phyloP scores from a whole-genome alignment of 2,329 filamentous ascomycete species.

The Aspergillus sp. region DNA sequence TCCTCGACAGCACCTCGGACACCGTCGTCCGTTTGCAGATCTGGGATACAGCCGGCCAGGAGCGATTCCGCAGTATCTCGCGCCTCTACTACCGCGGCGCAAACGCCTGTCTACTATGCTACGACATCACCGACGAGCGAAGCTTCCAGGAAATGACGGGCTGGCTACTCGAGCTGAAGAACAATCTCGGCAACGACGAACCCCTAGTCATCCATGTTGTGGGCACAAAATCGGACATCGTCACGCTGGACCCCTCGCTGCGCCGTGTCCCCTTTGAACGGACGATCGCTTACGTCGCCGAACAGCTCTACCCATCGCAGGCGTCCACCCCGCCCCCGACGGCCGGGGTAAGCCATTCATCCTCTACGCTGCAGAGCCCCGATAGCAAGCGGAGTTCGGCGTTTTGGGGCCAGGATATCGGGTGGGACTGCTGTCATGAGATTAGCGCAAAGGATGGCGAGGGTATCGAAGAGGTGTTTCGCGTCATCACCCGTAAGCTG shows the following conservation, averaged over 20 bases:
- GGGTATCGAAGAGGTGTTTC: constrained; percentile 93
- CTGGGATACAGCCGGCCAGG: constrained; percentile 94
- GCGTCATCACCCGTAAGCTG: constrained; percentile 79
- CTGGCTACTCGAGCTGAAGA: constrained; percentile 81
- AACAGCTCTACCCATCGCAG: constrained; percentile 73
- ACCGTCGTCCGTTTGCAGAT: constrained; percentile 88
- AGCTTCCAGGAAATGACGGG: constrained; percentile 90
- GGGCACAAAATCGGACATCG: constrained; percentile 88
- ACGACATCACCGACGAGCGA: constrained; percentile 81
- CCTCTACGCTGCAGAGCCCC: constrained; percentile 23
- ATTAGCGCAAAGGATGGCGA: constrained; percentile 91
- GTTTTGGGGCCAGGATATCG: constrained; percentile 82
- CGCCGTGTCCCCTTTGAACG: constrained; percentile 89
- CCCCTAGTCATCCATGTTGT: constrained; percentile 91
- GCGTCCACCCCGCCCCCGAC: constrained; percentile 65
- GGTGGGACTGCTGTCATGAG: constrained; percentile 97
- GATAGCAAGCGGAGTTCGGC: constrained; percentile 44
- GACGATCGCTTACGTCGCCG: constrained; percentile 92
- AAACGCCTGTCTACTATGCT: constrained; percentile 89
- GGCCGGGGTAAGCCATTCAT: constrained; percentile 41
- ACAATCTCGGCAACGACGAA: constrained; percentile 61
- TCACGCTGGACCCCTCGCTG: constrained; percentile 71
- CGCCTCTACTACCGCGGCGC: constrained; percentile 94
- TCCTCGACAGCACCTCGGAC: constrained; percentile 77
- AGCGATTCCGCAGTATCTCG: constrained; percentile 90